Conservation (phyloP, 73 alveolate genomes). For the Paramecium caudatum region DNA sequence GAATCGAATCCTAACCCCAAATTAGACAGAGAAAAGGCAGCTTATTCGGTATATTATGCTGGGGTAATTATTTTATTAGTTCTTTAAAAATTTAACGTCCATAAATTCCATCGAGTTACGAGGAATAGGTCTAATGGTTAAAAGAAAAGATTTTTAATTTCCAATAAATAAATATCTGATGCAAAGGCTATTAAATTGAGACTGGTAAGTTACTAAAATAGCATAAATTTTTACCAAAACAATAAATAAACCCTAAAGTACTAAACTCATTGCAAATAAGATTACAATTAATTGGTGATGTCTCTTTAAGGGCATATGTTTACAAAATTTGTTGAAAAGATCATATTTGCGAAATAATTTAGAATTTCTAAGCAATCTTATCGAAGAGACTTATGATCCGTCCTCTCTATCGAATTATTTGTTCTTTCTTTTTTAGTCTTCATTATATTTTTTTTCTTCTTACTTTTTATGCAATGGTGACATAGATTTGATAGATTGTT, state of each 20-base stretch:
- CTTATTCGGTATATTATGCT: not conserved
- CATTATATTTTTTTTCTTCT: not conserved
- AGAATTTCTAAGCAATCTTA: conserved; percentile 25
- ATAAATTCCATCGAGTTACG: conserved; percentile 53
- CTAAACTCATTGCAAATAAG: not conserved
- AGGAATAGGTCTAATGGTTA: conserved; percentile 34
- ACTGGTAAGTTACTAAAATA: conserved; percentile 31
- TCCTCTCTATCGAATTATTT: conserved; percentile 7
- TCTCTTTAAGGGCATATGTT: conserved; percentile 29
- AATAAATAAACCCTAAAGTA: not conserved
- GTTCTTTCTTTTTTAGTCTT: not conserved
- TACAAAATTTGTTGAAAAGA: not conserved
- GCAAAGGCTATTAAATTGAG: not conserved
- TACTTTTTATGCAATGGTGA: not conserved
- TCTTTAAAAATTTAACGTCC: not conserved
- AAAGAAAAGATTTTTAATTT: conserved; percentile 19
- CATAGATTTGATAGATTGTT: not conserved
- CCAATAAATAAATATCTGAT: conserved; percentile 9
- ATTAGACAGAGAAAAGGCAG: not conserved
- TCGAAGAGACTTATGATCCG: conserved; percentile 47
- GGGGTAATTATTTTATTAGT: not conserved
- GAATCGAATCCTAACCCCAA: conserved; percentile 44
- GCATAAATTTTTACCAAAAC: not conserved
- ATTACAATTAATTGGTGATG: not conserved
- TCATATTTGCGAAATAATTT: conserved; percentile 56